phyloP scores from a whole-genome alignment of 2,329 filamentous ascomycete species.

The Sporothrix variecibatus region DNA sequence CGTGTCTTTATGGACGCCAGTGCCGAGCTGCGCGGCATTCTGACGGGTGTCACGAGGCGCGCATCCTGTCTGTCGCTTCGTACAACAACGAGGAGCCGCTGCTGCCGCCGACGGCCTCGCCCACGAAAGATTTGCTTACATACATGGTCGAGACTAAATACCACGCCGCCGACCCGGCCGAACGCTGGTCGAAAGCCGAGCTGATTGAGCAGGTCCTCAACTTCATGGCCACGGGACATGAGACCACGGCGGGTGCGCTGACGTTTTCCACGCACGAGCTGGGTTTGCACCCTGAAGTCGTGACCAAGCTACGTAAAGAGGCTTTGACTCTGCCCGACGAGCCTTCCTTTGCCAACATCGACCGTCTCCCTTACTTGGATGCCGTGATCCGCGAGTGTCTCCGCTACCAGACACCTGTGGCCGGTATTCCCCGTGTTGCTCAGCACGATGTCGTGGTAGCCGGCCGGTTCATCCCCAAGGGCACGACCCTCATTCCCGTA shows the following conservation, averaged over 20 bases:
- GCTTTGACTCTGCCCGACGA: not conserved
- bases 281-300: slow-evolving; percentile 38
- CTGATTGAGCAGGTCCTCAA: slow-evolving; percentile 33
- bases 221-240: slow-evolving; percentile 38
- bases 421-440: slow-evolving; percentile 28
- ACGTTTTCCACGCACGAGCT: slow-evolving; percentile 41
- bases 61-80: slow-evolving; percentile 1
- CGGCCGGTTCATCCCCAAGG: slow-evolving; percentile 34
- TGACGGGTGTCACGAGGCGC: slow-evolving; percentile 36
- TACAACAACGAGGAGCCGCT: not conserved
- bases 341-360: slow-evolving; percentile 23
- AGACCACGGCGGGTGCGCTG: slow-evolving; percentile 39
- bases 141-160: slow-evolving; percentile 35
- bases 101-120: not conserved
- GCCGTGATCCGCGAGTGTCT: slow-evolving; percentile 40
- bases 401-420: slow-evolving; percentile 36
- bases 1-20: slow-evolving; percentile 41
- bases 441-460: slow-evolving; percentile 32
- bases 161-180: not conserved
- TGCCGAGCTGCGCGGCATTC: slow-evolving; percentile 38
- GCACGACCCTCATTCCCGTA: slow-evolving; percentile 32
- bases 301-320: slow-evolving; percentile 36
- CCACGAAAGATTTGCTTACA: slow-evolving; percentile 34
- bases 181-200: slow-evolving; percentile 20
- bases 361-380: slow-evolving; percentile 39